A percentile compares a stretch with the other conserved stretches of the same genome.
phyloP scores from a whole-genome alignment of 2,329 filamentous ascomycete genomes.

The Xylariaceae sp. region DNA sequence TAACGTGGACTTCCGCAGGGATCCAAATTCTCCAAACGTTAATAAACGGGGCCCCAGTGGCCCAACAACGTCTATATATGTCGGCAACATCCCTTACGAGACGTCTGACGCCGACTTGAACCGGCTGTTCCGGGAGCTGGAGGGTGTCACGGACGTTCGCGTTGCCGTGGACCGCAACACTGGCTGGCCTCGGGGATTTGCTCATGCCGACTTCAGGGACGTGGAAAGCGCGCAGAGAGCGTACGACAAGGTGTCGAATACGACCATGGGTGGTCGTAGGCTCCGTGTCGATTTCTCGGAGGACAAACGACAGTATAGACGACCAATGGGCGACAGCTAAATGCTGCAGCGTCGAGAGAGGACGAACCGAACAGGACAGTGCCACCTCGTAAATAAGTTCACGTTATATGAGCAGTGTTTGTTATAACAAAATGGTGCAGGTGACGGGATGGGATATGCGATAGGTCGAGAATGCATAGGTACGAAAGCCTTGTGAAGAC shows the following conservation, averaged over 20 bases:
- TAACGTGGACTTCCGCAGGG: constrained; percentile 25
- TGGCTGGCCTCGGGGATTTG: constrained; percentile 81
- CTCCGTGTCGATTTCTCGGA: constrained; percentile 67
- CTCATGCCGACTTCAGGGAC: constrained; percentile 78
- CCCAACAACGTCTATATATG: constrained; percentile 71
- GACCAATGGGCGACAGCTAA: neutral
- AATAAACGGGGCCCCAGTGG: neutral
- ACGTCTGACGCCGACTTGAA: constrained; percentile 84
- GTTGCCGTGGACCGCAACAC: constrained; percentile 81
- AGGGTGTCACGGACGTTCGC: constrained; percentile 73
- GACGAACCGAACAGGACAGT: no score
- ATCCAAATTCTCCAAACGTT: no score
- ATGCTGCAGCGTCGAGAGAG: neutral
- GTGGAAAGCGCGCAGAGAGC: constrained; percentile 66
- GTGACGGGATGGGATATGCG: no score
- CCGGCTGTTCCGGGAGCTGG: constrained; percentile 70
- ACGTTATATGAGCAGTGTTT: no score
- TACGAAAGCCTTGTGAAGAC: neutral
- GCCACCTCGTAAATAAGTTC: no score
- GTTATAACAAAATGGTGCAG: no score
- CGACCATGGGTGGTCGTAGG: constrained; percentile 65
- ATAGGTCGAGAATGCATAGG: no score
- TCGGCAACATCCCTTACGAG: constrained; percentile 86
- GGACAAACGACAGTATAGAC: constrained; percentile 1
- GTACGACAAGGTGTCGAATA: constrained; percentile 55